Evolutionary conservation across 2,329 filamentous ascomycete genomes (phyloP), one percentile per base, ranked within the genome.

Genomic region (Fusarium sterilihyphosum): DNA sequence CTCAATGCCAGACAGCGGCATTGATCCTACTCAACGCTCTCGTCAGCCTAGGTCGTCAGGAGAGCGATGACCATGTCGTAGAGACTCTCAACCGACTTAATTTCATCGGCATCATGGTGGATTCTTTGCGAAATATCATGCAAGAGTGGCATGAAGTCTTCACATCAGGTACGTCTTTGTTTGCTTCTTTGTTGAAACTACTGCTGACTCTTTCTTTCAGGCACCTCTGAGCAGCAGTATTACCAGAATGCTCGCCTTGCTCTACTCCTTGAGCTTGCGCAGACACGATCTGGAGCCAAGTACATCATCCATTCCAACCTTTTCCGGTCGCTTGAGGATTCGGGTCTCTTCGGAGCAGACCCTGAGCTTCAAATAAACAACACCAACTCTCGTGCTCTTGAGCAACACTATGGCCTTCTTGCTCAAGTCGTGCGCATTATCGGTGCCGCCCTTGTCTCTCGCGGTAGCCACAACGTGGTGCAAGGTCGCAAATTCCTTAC

Each of bases 301-400:
- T 91, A 94, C 73, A 91, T 98, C n/a, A 87, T 98, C 47, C 95
- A 97, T 78, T 93, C 94, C 14, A 96, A 96, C 71, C 88, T 99
- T 10, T 96, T 99, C 85, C 89, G 92, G 50, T 89, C 94, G 0
- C 86, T 98, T 35, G 92, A 93, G 71, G 90, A 92, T 64, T 97
- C 95, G 2, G 90, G 91, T n/a, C 88, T 98, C 29, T 99, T 98
- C 81, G 87, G 91, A 14, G 93, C 93, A 18, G 96, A 99, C 81
- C 96, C 96, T 2, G 96, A 99, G 82, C 91, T 99, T 62, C 95
- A 97, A 69, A 91, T 95, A 83, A 90, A 94, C 75, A 89, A 92
- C 63, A 88, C 91, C 62, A 92, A 94, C 76, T 86, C 90, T 8
- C 87, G 88, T 66, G 92, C 94, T 8, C 87, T 98, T 26, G 90